Conservation (phyloP, 2,329 filamentous ascomycete species). For the Sphaerulina vaccinii region DNA sequence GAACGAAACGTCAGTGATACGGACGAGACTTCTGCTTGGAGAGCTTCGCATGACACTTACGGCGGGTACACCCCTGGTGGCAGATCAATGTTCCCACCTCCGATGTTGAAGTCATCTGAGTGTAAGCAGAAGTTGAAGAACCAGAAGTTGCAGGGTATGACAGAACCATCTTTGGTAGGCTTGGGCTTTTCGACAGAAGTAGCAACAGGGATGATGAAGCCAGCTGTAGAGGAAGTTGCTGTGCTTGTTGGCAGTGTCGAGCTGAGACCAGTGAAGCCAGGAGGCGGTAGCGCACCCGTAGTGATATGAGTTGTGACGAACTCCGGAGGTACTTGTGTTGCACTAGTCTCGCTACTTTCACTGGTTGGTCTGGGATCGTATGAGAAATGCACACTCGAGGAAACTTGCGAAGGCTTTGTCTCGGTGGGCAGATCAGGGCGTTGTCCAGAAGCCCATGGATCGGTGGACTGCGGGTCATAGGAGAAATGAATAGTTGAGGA, state of each 20-base stretch:
- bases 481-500: neutral
- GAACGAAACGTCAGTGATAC: neutral
- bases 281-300: no score
- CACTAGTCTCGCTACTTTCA: no score
- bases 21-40: neutral
- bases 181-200: conserved; percentile 9
- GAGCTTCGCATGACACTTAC: neutral
- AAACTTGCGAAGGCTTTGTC: no score
- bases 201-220: conserved; percentile 1
- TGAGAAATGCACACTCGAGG: no score
- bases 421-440: no score
- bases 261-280: no score
- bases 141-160: conserved; percentile 15
- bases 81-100: conserved; percentile 11
- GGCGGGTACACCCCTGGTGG: conserved; percentile 6
- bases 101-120: conserved; percentile 10
- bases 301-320: no score
- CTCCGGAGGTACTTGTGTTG: no score
- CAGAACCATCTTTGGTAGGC: conserved; percentile 5
- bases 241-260: neutral
- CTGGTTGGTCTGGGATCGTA: no score
- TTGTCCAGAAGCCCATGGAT: no score
- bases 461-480: neutral
- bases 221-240: neutral
- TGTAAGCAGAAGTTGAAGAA: conserved; percentile 15